Percentiles rank a stretch among this genome's conserved stretches.
Evolutionary conservation across 2,329 filamentous ascomycete species (phyloP).

Genomic region (Tympanopsis confertula): DNA sequence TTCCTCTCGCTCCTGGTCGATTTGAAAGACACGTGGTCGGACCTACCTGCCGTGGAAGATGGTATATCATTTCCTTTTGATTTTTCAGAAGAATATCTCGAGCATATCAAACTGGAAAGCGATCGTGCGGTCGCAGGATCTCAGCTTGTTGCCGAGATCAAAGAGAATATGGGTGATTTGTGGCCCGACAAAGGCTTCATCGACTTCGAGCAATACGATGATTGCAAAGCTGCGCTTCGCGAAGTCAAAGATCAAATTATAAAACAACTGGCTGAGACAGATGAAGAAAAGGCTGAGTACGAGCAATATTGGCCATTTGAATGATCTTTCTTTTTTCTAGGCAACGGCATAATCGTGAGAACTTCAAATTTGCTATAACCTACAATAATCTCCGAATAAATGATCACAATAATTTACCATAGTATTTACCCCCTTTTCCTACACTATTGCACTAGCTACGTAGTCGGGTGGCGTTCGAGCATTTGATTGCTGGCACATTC

Average conservation of each 20-base stretch:
- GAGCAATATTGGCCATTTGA: slow-evolving; percentile 15
- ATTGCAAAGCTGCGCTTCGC: slow-evolving; percentile 12
- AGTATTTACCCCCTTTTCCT: no score
- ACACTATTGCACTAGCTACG: no score
- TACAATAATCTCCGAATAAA: no score
- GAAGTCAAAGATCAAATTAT: slow-evolving; percentile 12
- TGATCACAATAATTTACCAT: no score
- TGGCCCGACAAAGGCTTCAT: slow-evolving; percentile 17
- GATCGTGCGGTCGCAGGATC: slow-evolving; percentile 12
- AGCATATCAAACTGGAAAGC: slow-evolving; percentile 13
- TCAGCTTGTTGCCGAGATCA: slow-evolving; percentile 10
- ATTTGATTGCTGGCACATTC: no score
- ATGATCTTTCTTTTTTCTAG: neutral
- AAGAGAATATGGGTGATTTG: slow-evolving; percentile 13
- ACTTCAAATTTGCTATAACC: no score
- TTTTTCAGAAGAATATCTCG: slow-evolving; percentile 11
- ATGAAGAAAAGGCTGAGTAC: slow-evolving; percentile 13
- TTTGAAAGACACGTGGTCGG: slow-evolving; percentile 12
- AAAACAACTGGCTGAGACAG: slow-evolving; percentile 12
- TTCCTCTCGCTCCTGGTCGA: slow-evolving; percentile 16
- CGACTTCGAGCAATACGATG: slow-evolving; percentile 12
- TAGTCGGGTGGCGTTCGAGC: no score
- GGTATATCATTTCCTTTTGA: slow-evolving; percentile 11
- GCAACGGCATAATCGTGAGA: no score
- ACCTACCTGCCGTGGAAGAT: slow-evolving; percentile 9